Evolutionary conservation across 345 rosid genomes (phyloP), one percentile per base, ranked within the genome.

Genomic region (Anastatica hierochuntica): DNA sequence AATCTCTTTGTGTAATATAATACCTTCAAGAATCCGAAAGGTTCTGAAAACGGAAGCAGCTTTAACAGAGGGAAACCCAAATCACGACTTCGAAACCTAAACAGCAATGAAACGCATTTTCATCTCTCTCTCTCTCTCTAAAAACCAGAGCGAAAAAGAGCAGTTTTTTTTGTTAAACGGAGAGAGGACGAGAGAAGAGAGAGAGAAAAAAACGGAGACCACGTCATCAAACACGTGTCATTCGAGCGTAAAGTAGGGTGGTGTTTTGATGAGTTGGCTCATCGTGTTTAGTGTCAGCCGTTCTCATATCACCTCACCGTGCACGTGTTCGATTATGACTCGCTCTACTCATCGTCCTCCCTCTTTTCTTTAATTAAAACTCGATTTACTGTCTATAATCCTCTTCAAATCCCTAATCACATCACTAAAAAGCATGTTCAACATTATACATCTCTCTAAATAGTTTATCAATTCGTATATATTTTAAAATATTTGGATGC

Each of bases 241-340:
- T 7, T 60, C 31, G 63, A 59, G 62, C 55, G 71, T 74, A 76
- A 56, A 58, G 54, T 65, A 75, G 79, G 79, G 63, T 45, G 50
- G 75, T 72, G 81, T 77, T n/a, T 75, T 68, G 94, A 79, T 85
- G 95, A 78, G 97, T 69, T 90, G 97, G 95, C 84, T 71, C 89
- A 44, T 81, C 51, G 78, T 51, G 34, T 63, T 74, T 77, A 48
- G 79, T 76, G 84, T 81, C 63, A 71, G 69, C 76, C 70, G 67
- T 70, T 74, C 77, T 75, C 54, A 50, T 76, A 39, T 65, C 72
- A 73, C 67, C 53, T 4, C 6, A 10, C 80, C 88, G 66, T 67
- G 78, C 92, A 85, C 94, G 94, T 85, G 94, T 65, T 72, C 19
- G 56, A 8, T 12, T 20, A 0, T 13, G 2, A 70, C 50, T 77